Evolutionary conservation across 768 basidiomycete species (phyloP), one percentile per base, ranked within the genome.

Genomic region (Boletellus ananas): DNA sequence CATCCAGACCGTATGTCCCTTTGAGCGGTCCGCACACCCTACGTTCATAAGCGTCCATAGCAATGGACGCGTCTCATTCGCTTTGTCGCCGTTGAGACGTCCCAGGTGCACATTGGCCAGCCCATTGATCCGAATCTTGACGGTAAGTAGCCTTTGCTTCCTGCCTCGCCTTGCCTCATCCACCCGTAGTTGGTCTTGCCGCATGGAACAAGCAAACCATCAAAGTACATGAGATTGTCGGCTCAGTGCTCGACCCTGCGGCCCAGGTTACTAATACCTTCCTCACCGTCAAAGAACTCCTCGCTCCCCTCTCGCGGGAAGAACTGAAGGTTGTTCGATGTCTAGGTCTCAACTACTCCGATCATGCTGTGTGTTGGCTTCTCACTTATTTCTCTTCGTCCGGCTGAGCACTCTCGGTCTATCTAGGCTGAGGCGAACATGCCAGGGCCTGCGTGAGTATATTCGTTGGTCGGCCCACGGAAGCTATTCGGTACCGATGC

Each of bases 311-410:
- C 21, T 75, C 85, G 9, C 71, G 78, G 36, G 79, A 84, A 52
- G 75, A 88, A 60, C 74, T 90, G 54, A 80, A 79, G 52, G 69
- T 84, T 3, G 86, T 88, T 23, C 78, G 89, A 11, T 90, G 87
- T 67, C 69, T 92, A 12, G 89, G 89, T 0, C 69, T 92, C 42
- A 92, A 92, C 64, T 92, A 92, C 62, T 77, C 78, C n/a, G 88
- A 90, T 58, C 88, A 91, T 70, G 90, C 90, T 7, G 89, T 79
- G 58, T 52, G 78, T 66, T 17, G 33, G 21, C 35, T 34, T 51
- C 42, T 18, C 58, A 9, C 37, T 34, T 33, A 4, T 17, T 6
- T 34, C 36, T n/a, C 18, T 14, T 21, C 14, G 3, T 23, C 23
- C 7, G 8, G 16, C 38, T 47, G 11, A 46, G 8, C 2, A 13